Evolutionary conservation across 1,139 yeast genomes (phyloP), one percentile per base, ranked within the genome.

Genomic region (Sugiyamaella castrensis): DNA sequence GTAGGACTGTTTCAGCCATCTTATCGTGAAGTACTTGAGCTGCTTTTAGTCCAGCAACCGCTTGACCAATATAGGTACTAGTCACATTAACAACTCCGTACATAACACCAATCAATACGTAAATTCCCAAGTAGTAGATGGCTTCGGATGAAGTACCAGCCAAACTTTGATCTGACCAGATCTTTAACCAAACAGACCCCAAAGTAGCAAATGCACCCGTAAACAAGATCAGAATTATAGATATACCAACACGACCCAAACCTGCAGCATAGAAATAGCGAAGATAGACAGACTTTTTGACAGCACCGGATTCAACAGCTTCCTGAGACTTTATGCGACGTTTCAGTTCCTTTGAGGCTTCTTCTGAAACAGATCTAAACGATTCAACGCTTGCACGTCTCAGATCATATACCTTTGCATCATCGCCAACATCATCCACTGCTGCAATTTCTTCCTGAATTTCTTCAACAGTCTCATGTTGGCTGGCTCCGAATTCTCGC

Each of bases 151-250:
- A 88, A 51, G 71, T 72, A 24, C 92, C 94, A 40, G 71, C 66
- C 2, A 89, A 76, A 64, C 89, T 91, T 32, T 85, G 80, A 65
- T 92, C 98, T 7, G 98, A 87, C 98, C 98, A 92, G 65, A 88
- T 88, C 66, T 92, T 92, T 62, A 92, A 79, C 98, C 98, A 92
- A 48, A 91, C 77, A 62, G 84, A 87, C 36, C 91, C 76, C 39
- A 71, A 66, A 36, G 82, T 84, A 49, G 81, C 76, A 37, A 85
- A 66, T 16, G 77, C 70, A 76, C 83, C 85, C 1, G 88, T 75
- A 5, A 71, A 43, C 13, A 84, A 61, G 32, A 68, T 52, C 39
- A 68, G 57, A 9, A 66, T 49, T 48, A 87, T 63, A 62, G 84
- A 81, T 2, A 82, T 57, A 0, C 72, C 35, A n/a, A 89, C 95